phyloP scores from a whole-genome alignment of 2,329 filamentous ascomycete genomes.

The Alternaria postmessia region DNA sequence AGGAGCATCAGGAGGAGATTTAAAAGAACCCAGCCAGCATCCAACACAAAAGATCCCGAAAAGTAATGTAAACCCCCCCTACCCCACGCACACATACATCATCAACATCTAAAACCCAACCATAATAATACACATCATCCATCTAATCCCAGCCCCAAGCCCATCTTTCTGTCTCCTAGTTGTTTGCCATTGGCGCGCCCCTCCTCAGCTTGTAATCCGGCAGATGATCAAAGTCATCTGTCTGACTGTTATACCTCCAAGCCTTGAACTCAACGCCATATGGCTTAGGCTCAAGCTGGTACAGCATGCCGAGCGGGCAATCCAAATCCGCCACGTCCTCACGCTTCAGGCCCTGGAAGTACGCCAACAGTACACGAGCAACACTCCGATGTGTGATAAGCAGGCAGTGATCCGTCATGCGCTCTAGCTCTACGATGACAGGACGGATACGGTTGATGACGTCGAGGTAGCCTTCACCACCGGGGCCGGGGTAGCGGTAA shows the following conservation, averaged over 20 bases:
- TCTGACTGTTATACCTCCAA: slow-evolving; percentile 83
- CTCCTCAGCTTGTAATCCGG: slow-evolving; percentile 81
- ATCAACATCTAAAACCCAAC: neutral
- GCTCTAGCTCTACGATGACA: slow-evolving; percentile 96
- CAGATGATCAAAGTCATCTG: slow-evolving; percentile 83
- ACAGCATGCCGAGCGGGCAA: slow-evolving; percentile 91
- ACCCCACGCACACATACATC: neutral
- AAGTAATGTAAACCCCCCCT: neutral
- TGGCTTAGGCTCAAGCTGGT: slow-evolving; percentile 94
- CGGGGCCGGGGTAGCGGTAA: slow-evolving; percentile 95
- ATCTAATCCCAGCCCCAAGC: neutral
- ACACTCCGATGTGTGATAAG: slow-evolving; percentile 93
- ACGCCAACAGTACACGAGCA: slow-evolving; percentile 89
- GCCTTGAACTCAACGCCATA: slow-evolving; percentile 98
- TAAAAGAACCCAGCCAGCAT: neutral
- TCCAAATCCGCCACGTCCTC: slow-evolving; percentile 95
- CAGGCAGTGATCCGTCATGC: slow-evolving; percentile 93
- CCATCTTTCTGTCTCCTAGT: slow-evolving; percentile 12
- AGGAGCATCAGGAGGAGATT: neutral
- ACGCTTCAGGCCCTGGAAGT: slow-evolving; percentile 91
- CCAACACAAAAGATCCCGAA: neutral
- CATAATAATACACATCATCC: slow-evolving; percentile 13
- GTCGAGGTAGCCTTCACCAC: slow-evolving; percentile 95
- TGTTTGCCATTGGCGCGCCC: slow-evolving; percentile 55
- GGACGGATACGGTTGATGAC: slow-evolving; percentile 94